Conservation (phyloP, 306 rosid species). For the Begonia masoniana region DNA sequence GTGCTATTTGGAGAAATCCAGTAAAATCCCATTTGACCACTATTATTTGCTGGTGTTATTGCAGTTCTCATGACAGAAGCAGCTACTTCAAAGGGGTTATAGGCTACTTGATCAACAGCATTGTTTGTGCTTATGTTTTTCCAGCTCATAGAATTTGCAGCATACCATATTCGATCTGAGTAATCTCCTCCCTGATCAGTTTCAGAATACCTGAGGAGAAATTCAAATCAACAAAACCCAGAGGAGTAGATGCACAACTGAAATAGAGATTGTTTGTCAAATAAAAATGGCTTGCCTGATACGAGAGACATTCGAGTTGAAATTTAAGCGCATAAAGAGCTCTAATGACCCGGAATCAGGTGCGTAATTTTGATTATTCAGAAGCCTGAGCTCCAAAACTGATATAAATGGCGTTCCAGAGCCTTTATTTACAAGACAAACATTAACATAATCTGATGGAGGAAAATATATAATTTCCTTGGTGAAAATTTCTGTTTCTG, state of each 20-base stretch:
- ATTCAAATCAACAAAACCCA: background rate
- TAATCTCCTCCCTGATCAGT: constrained; percentile 3
- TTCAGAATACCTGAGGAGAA: constrained; percentile 13
- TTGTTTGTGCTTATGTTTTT: constrained; percentile 4
- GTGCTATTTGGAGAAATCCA: background rate
- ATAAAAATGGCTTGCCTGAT: background rate
- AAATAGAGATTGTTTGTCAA: background rate
- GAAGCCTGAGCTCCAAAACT: constrained; percentile 18
- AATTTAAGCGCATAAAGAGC: background rate
- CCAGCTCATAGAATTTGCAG: constrained; percentile 1
- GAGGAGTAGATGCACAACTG: no score
- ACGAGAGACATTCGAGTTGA: background rate
- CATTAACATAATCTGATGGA: constrained; percentile 2
- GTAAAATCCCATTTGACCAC: constrained; percentile 3
- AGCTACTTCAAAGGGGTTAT: constrained; percentile 10
- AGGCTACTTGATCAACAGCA: background rate
- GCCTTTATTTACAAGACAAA: constrained; percentile 12
- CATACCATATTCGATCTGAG: constrained; percentile 27
- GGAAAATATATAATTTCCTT: constrained; percentile 16
- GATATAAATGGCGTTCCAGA: constrained; percentile 15
- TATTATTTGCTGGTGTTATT: constrained; percentile 7
- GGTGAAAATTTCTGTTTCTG: background rate
- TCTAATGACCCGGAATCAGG: constrained; percentile 9
- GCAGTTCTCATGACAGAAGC: constrained; percentile 29
- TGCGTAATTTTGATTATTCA: constrained; percentile 6